Evolutionary conservation across 192 early-diverging fungal genomes (phyloP).

Genomic region (Borealophlyctis nickersoniae): DNA sequence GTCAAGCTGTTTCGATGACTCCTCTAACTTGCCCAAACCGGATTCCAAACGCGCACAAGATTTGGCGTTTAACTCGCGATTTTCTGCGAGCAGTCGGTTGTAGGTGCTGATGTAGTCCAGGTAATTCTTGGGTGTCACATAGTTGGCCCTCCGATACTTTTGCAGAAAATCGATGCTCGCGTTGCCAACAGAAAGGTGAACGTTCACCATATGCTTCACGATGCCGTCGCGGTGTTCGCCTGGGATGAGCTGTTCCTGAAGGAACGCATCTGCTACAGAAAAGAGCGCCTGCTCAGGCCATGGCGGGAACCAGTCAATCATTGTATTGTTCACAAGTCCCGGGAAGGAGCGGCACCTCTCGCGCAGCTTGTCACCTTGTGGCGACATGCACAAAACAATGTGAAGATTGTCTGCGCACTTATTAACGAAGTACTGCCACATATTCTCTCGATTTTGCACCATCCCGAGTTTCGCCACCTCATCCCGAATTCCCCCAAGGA

Average conservation of each 20-base stretch:
- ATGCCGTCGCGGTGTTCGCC: conserved; percentile 43
- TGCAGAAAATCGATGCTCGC: conserved; percentile 52
- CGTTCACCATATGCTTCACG: conserved; percentile 58
- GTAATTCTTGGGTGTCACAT: conserved; percentile 62
- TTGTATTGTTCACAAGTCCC: conserved; percentile 62
- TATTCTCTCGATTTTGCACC: conserved; percentile 46
- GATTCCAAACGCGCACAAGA: conserved; percentile 53
- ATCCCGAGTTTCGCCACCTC: conserved; percentile 52
- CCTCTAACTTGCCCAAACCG: conserved; percentile 57
- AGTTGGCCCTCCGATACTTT: conserved; percentile 58
- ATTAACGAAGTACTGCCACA: conserved; percentile 62
- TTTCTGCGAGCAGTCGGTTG: conserved; percentile 54
- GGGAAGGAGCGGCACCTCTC: conserved; percentile 60
- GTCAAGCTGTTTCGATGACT: conserved; percentile 56
- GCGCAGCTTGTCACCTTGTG: conserved; percentile 59
- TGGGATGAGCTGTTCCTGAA: conserved; percentile 46
- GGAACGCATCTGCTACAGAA: conserved; percentile 57
- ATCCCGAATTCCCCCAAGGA: conserved; percentile 46
- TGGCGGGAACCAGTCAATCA: conserved; percentile 63
- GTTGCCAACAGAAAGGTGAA: conserved; percentile 53
- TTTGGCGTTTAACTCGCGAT: conserved; percentile 50
- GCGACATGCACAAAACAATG: conserved; percentile 61
- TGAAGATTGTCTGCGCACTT: conserved; percentile 60
- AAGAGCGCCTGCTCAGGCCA: conserved; percentile 64
- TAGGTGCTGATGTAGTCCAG: conserved; percentile 61